Base-by-base conservation (phyloP, 1,284 basidiomycete species). In the Pterulicium gracile region DNA sequence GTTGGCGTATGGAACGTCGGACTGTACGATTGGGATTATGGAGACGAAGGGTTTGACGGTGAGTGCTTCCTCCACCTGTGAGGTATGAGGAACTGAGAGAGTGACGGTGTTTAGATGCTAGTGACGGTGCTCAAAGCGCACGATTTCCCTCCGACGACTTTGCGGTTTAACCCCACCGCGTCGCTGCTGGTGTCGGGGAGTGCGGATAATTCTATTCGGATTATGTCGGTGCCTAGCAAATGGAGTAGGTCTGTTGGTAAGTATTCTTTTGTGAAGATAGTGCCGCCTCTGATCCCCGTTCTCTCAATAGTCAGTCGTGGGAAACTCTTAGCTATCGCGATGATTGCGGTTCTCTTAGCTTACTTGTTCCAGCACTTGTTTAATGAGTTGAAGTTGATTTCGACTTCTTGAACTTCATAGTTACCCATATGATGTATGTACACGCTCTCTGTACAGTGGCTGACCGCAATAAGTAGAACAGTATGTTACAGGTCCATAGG, bases 81-180 rank as follows among this genome's bases (percentile, higher is more conserved):
- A 5, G 45, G 24, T 13, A 24, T 13, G 18, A 20, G 34, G 12
- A 52, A 10, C 14, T 27, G n/a, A 20, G 34, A 14, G 49, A 10
- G 10, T 27, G n/a, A 35, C 20, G 3, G 18, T 15, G 39, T 24
- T 20, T 49, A 96, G 91, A 91, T 93, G 0, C 63, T 94, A 5
- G 66, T 91, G 24, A 83, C 83, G 24, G 94, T 98, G 50, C 70
- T 97, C 43, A 88, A 91, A 61, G 88, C 94, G 0, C 96, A 98
- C 63, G 90, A 93, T 52, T 95, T 98, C 61, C 91, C 96, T 2
- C 80, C 91, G 1, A 98, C 95, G 0, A 82, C 86, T 1, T 65
- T 98, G 47, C 77, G 77, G 48, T 98, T 98, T 69, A 94, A 87
- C 59, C 86, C 91, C 0, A 71, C 79, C 3, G 84, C 84, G 13